phyloP scores from a whole-genome alignment of 306 rosid genomes.

The Quercus bicolor region DNA sequence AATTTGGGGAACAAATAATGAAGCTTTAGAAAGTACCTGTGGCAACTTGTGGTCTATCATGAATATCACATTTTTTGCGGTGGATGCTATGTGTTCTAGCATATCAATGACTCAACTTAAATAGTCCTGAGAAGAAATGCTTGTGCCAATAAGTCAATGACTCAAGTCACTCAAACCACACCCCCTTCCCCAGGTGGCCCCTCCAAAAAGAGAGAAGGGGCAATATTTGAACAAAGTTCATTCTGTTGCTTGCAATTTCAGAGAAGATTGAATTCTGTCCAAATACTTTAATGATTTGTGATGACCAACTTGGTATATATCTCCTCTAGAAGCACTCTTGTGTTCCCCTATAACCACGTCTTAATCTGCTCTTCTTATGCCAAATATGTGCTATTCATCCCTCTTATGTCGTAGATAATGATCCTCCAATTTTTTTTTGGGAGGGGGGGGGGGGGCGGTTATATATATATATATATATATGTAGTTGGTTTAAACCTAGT shows the following conservation, averaged over 20 bases:
- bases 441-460: too few species aligned
- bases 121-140: neutral
- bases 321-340: neutral
- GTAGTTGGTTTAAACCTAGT: too few species aligned
- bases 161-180: neutral
- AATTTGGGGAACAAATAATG: neutral
- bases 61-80: neutral
- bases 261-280: neutral
- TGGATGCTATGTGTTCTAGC: neutral
- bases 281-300: neutral
- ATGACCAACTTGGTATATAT: neutral
- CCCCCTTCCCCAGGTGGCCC: neutral
- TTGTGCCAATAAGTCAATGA: too few species aligned
- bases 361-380: neutral
- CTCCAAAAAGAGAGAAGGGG: neutral
- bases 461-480: too few species aligned
- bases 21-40: neutral
- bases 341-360: neutral
- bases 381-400: neutral
- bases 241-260: neutral
- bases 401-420: neutral
- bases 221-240: neutral
- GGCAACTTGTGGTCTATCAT: constrained; percentile 8
- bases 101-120: too few species aligned
- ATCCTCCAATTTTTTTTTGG: neutral